Evolutionary conservation across 305 asterid genomes (phyloP), one percentile per base, ranked within the genome.

Genomic region (Solanum chacoense): DNA sequence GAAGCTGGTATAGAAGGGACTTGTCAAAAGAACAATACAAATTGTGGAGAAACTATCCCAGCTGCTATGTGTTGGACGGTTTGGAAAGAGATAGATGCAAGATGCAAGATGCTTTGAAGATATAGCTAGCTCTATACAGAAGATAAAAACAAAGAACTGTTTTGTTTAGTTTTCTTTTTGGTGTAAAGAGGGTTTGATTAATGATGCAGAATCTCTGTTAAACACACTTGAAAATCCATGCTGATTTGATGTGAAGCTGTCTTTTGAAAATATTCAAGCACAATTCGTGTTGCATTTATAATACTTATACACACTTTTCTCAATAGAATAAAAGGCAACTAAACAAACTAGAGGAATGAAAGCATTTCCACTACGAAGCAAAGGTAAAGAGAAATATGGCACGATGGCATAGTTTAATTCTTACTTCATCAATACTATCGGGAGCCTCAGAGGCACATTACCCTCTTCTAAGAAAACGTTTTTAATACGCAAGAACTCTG

Each of bases 391-490:
- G 72, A 77, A 45, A 74, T 24, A 42, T 73, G 26, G 71, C 71
- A 59, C 71, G 71, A 59, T 59, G 71, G 73, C 72, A 36, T 34
- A 37, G 12, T 32, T 74, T 74, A 32, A 74, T 71, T 72, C 88
- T 88, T 88, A 97, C 97, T 96, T 94, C 93, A 88, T 97, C 91
- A 35, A 96, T 92, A 89, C 95, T 87, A 92, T 97, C 95, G 87
- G 93, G 93, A 90, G 89, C 95, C 87, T 93, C 96, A 73, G 92
- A 93, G 28, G 93, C 87, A 81, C 93, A 91, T 91, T 92, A 45
- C 90, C 96, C 94, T 94, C 98, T 90, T 92, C 95, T 75, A 96
- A 93, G 77, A 98, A 98, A 91, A 94, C 93, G 83, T 94, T 92
- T 92, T 95, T 91, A 88, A 92, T 89, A 59, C 93, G 92, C 50